A percentile compares a stretch with the other conserved stretches of the same genome.
These are phyloP conservation scores for Davidsoniella neocaledoniae DNA, from an alignment of 2,329 filamentous ascomycete genomes.

Conservation along the genomic window DNA sequence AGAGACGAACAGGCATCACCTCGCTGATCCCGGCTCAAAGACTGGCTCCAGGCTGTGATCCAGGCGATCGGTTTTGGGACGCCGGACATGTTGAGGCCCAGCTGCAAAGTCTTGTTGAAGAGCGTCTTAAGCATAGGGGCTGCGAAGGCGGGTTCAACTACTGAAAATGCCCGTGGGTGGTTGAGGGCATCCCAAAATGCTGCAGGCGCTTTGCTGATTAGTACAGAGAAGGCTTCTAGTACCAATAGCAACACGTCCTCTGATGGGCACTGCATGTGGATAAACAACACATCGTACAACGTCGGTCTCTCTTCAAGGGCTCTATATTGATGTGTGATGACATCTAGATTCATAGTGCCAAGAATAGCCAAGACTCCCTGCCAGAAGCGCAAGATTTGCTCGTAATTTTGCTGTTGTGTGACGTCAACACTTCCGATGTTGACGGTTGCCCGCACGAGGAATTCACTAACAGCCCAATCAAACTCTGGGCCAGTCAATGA, in stretches of 20 bases:
- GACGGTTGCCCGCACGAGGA: conserved; percentile 49
- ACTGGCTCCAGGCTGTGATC: conserved; percentile 62
- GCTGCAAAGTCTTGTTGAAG: conserved; percentile 41
- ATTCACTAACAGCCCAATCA: conserved; percentile 69
- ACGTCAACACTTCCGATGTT: conserved; percentile 36
- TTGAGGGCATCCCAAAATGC: conserved; percentile 84
- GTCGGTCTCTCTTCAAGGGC: conserved; percentile 62
- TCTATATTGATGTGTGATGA: conserved; percentile 63
- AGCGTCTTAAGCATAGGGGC: conserved; percentile 49
- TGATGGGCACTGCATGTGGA: conserved; percentile 35
- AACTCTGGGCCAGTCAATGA: conserved; percentile 57
- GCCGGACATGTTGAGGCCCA: conserved; percentile 10
- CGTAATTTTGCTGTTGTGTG: conserved; percentile 18
- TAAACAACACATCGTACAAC: conserved; percentile 46
- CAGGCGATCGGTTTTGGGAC: conserved; percentile 53
- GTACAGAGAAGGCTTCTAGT: conserved; percentile 49
- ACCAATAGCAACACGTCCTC: conserved; percentile 48
- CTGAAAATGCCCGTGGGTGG: conserved; percentile 58
- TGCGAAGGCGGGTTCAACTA: conserved; percentile 71
- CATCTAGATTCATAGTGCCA: conserved; percentile 51
- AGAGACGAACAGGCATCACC: conserved; percentile 69
- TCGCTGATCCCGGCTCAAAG: conserved; percentile 58
- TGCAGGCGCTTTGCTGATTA: conserved; percentile 58
- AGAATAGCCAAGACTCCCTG: conserved; percentile 57
- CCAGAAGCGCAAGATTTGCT: conserved; percentile 59